Evolutionary conservation across 2,329 filamentous ascomycete species (phyloP), one percentile per base, ranked within the genome.

Genomic region (Ceratocystis colombiana): DNA sequence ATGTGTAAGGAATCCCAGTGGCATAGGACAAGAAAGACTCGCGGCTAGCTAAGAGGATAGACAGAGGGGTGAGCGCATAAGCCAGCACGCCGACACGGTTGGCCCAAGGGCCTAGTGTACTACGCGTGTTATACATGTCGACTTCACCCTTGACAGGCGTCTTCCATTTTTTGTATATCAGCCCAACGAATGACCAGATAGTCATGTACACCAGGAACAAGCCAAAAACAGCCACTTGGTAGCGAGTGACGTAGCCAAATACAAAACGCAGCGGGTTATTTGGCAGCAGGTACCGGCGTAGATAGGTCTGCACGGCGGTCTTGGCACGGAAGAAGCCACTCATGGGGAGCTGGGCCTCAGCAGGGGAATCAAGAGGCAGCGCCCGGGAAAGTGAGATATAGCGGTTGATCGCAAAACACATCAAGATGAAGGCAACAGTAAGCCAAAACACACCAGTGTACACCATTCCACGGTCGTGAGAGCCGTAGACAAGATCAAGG

Each of bases 1-100:
- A 84, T 70, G 90, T 88, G 71, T 90, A 89, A 0, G 88, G 87
- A 0, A 91, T 78, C 1, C 88, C 88, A 0, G 88, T 91, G 62
- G 89, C 73, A 15, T 88, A 73, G 0, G 84, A 88, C 3, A 91
- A 79, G 1, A 90, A 76, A 0, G 85, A 88, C 72, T 91, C 88
- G 50, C 88, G 80, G 67, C 79, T 85, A n/a, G 82, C 79, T 12
- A 91, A 79, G 61, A 88, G 74, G 37, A 91, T 76, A 0, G 85
- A 85, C 0, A 91, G 77, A 0, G 88, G 88, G 0, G 88, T 90
- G 8, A 91, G 79, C 0, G 87, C 88, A 70, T 88, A 91, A 1
- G 88, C 88, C 0, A 91, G 74, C 1, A 86, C 80, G 6, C 88
- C 88, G 2, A 90, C 73, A 17, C 88, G 82, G 72, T 91, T 84